Evolutionary conservation across 371 early-diverging fungal species (phyloP).

Genomic region (Umbelopsis sp.): DNA sequence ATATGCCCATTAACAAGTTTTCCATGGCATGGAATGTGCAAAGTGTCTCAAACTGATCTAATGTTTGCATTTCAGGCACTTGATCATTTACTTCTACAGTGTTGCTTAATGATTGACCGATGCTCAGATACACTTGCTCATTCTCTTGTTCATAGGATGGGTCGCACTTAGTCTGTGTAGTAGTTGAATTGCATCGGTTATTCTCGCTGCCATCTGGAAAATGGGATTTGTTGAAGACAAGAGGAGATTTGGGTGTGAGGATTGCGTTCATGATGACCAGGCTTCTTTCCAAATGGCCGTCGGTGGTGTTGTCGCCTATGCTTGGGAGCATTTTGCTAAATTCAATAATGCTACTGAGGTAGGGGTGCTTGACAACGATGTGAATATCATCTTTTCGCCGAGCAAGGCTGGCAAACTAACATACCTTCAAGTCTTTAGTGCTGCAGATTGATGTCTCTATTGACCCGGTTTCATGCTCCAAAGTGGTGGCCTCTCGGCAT

Average conservation of each 20-base stretch:
- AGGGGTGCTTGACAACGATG: background rate
- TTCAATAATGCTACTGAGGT: background rate
- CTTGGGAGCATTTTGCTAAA: background rate
- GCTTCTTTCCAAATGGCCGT: background rate
- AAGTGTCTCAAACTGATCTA: background rate
- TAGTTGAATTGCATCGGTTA: background rate
- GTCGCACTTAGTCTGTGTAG: background rate
- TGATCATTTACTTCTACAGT: background rate
- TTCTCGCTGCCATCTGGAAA: background rate
- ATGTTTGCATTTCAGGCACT: background rate
- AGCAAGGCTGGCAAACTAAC: background rate
- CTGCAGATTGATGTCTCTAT: background rate
- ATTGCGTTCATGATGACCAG: background rate
- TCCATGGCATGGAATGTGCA: background rate
- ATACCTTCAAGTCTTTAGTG: background rate
- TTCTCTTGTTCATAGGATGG: background rate
- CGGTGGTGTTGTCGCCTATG: background rate
- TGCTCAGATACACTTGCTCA: background rate
- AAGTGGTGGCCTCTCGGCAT: background rate
- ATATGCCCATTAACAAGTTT: background rate
- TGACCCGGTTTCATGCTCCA: background rate
- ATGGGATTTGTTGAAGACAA: background rate
- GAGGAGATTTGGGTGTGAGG: background rate
- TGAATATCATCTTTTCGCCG: background rate
- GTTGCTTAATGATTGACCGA: background rate